These are phyloP conservation scores for Aspergillus japonicus DNA, from an alignment of 2,329 filamentous ascomycete genomes.

Conservation along the genomic window DNA sequence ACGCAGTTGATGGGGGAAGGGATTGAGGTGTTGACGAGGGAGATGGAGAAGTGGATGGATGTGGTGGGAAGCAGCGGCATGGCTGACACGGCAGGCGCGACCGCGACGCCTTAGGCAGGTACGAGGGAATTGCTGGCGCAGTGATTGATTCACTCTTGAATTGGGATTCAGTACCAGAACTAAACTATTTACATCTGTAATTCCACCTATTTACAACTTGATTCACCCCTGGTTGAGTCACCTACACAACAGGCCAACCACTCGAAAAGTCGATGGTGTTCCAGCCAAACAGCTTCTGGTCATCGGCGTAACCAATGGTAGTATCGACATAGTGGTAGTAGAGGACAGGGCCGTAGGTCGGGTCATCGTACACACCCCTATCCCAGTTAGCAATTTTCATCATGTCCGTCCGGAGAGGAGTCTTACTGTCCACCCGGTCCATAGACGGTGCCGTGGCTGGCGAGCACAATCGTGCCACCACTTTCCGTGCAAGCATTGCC, in stretches of 20 bases:
- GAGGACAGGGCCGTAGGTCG: slow-evolving; percentile 52
- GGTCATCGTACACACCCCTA: slow-evolving; percentile 34
- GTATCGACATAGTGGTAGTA: slow-evolving; percentile 65
- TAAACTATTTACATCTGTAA: neutral
- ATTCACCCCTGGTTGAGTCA: too few species aligned
- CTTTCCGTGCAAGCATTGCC: slow-evolving; percentile 55
- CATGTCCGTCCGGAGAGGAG: neutral
- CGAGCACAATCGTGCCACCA: slow-evolving; percentile 62
- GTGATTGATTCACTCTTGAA: neutral
- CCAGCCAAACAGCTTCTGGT: slow-evolving; percentile 49
- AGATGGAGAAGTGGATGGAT: slow-evolving; percentile 54
- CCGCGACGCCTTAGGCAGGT: neutral
- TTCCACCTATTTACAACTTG: neutral
- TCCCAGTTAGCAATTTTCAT: slow-evolving; percentile 4
- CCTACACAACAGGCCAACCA: slow-evolving; percentile 47
- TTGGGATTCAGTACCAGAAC: neutral
- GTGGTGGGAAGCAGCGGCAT: slow-evolving; percentile 30
- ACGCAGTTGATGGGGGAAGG: slow-evolving; percentile 53
- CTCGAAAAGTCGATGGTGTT: slow-evolving; percentile 45
- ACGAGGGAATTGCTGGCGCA: too few species aligned
- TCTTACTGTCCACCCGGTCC: slow-evolving; percentile 66
- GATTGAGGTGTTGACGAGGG: slow-evolving; percentile 50
- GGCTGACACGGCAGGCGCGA: neutral
- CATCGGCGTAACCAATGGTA: slow-evolving; percentile 52
- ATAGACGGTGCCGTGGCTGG: slow-evolving; percentile 56